Base-by-base conservation (phyloP, 2,329 filamentous ascomycete genomes). In the Trichoderma cornu-damae region DNA sequence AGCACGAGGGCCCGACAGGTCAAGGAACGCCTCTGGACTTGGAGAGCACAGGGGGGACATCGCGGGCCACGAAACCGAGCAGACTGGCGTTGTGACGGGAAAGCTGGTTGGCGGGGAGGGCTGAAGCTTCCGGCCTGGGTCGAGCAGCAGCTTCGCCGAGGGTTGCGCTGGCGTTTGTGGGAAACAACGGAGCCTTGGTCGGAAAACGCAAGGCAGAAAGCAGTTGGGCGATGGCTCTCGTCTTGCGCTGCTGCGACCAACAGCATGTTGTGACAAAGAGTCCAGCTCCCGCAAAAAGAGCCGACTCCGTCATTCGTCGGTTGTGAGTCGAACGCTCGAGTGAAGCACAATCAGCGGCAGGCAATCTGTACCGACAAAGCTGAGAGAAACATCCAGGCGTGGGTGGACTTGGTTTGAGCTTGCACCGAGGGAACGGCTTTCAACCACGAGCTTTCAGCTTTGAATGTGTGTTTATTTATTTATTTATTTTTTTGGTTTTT, bases 31-130 rank as follows among this genome's bases (percentile, higher is more conserved):
- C 18, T 47, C 9, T 16, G 49, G 30, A 26, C 37, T 20, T 47
- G 28, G 30, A 18, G 42, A 44, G 43, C 37, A 28, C 51, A 47
- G 54, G 51, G 51, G 40, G 51, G 52, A 24, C 44, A 51, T 44
- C 47, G 54, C 54, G 54, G 54, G 32, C 38, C 54, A 49, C 38
- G 54, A 51, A n/a, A 57, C 54, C 54, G 54, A 57, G 47, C 38
- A 57, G 54, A 57, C 44, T 51, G 47, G 46, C 46, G 54, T 47
- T 57, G 54, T 57, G 54, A 57, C 47, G 22, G 30, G 43, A 38
- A 20, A 16, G 37, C 28, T 32, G 37, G 20, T 43, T n/a, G n/a
- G 40, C 20, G 24, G 40, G 22, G 40, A 43, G 40, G 40, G 40
- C 40, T 43, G 40, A 22, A 30, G 53, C 35, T 24, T 48, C n/a